phyloP scores from a whole-genome alignment of 257 asterid species.

The Ajuga chamaepitys region DNA sequence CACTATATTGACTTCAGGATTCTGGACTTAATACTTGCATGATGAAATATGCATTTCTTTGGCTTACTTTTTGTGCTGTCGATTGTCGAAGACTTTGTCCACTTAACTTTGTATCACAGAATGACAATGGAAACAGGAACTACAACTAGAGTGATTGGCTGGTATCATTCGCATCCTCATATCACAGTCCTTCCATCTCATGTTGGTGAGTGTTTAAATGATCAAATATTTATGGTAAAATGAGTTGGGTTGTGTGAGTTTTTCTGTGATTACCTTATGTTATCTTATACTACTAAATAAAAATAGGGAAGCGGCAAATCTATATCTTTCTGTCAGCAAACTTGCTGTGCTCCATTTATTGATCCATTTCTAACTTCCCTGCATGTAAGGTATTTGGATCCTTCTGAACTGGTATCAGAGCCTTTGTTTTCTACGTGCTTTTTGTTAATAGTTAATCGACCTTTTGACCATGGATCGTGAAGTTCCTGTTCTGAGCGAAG shows the following conservation, averaged over 20 bases:
- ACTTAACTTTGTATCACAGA: constrained; percentile 76
- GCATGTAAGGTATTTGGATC: background rate
- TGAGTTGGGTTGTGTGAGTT: background rate
- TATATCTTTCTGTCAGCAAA: background rate
- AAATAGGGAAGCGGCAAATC: background rate
- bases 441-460: background rate
- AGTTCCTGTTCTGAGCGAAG: background rate
- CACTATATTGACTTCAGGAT: background rate
- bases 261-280: background rate
- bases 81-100: constrained; percentile 25
- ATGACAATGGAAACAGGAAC: constrained; percentile 73
- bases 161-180: constrained; percentile 99
- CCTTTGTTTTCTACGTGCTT: background rate
- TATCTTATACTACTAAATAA: background rate
- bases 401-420: background rate
- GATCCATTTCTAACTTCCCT: background rate
- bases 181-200: constrained; percentile 98
- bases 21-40: background rate
- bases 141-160: constrained; percentile 95
- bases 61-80: background rate
- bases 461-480: background rate
- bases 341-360: background rate
- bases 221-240: background rate
- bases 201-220: constrained; percentile 62
- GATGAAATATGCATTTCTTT: background rate